A percentile compares a stretch with the other conserved stretches of the same genome.
Conservation (phyloP, 495 filamentous ascomycete genomes). For the Letharia lupina region DNA sequence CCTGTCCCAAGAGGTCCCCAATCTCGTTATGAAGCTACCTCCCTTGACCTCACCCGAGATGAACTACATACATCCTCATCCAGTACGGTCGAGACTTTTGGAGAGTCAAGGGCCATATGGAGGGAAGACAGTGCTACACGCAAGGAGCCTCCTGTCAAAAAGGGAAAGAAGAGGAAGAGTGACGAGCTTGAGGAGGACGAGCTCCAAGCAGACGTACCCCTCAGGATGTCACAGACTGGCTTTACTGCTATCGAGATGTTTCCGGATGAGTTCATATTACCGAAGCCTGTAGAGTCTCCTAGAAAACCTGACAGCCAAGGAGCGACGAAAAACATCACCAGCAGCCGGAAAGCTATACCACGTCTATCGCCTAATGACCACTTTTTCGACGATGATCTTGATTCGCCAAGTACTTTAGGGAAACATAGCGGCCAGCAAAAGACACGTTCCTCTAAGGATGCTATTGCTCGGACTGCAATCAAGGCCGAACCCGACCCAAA, state of each 20-base stretch:
- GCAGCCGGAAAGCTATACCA: background rate
- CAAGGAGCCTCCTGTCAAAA: conserved; percentile 38
- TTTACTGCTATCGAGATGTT: conserved; percentile 31
- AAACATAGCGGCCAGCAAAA: conserved; percentile 1
- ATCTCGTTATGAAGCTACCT: conserved; percentile 39
- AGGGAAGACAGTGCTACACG: conserved; percentile 46
- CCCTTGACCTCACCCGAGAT: conserved; percentile 65
- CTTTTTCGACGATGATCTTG: conserved; percentile 14
- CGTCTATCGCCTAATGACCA: conserved; percentile 6
- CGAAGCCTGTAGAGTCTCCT: conserved; percentile 18
- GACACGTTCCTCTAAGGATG: background rate
- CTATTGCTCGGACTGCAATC: background rate
- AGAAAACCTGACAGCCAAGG: conserved; percentile 5
- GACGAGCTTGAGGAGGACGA: conserved; percentile 51
- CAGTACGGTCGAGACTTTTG: conserved; percentile 41
- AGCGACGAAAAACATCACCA: background rate
- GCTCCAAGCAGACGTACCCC: conserved; percentile 14
- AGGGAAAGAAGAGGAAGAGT: conserved; percentile 66
- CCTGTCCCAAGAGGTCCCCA: conserved; percentile 22
- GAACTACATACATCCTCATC: conserved; percentile 36
- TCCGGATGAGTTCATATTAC: conserved; percentile 25
- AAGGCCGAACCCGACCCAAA: background rate
- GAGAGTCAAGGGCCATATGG: conserved; percentile 50
- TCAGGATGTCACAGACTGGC: conserved; percentile 22
- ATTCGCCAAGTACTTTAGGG: conserved; percentile 12